A percentile compares a stretch with the other conserved stretches of the same genome.
phyloP scores from a whole-genome alignment of 176 grass and related monocot genomes.

The Musa acuminata region DNA sequence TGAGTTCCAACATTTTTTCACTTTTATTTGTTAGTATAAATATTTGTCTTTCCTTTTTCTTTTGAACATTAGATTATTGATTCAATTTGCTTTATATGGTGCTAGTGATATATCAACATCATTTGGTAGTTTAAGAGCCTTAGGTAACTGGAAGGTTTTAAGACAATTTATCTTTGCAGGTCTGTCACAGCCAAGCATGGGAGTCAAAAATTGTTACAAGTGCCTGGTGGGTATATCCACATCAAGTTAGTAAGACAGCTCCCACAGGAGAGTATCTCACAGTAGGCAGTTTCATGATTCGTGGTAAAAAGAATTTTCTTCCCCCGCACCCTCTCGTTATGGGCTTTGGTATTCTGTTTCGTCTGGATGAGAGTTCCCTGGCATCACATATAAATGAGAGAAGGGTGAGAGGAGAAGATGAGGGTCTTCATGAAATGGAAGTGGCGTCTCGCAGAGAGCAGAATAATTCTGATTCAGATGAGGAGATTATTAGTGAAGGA shows the following conservation, averaged over 20 bases:
- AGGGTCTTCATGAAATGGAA: conserved; percentile 43
- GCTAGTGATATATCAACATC: background rate
- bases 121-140: background rate
- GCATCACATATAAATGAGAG: conserved; percentile 84
- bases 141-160: conserved; percentile 3
- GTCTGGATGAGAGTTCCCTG: conserved; percentile 91
- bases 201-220: conserved; percentile 96
- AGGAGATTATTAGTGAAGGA: conserved; percentile 31
- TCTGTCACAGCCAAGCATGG: conserved; percentile 94
- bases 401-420: conserved; percentile 77
- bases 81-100: conserved; percentile 13
- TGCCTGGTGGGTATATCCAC: conserved; percentile 96
- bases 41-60: background rate
- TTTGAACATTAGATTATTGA: background rate
- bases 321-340: conserved; percentile 89
- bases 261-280: conserved; percentile 93
- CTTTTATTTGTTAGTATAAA: background rate
- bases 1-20: conserved; percentile 29
- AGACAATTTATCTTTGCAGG: conserved; percentile 36
- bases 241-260: conserved; percentile 98
- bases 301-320: conserved; percentile 89
- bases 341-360: conserved; percentile 91
- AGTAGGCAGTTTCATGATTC: conserved; percentile 98
- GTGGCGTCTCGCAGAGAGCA: conserved; percentile 27
- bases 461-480: conserved; percentile 36